These are phyloP conservation scores for Platanthera guangdongensis DNA, from an alignment of 106 monocot species.

Conservation along the genomic window DNA sequence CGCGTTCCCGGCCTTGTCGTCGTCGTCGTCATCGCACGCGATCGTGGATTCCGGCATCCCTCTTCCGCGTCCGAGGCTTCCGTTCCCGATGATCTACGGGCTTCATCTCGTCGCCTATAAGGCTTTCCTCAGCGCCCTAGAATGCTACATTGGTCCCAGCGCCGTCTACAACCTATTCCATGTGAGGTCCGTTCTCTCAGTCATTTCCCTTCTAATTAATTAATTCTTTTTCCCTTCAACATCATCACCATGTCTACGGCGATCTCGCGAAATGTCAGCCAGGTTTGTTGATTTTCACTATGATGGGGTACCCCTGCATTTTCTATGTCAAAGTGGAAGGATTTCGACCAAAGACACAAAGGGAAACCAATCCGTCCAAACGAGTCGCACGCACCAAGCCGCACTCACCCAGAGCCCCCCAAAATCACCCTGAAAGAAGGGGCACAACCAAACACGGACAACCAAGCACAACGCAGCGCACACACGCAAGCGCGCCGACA, in stretches of 20 bases:
- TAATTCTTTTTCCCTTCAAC: background rate
- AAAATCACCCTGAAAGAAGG: no score
- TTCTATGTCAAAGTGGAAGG: no score
- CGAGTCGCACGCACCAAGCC: no score
- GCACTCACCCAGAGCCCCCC: no score
- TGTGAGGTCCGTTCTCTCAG: constrained; percentile 31
- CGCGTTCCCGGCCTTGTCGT: background rate
- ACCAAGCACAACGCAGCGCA: no score
- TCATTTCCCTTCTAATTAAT: background rate
- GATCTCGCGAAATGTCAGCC: no score
- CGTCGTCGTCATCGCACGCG: background rate
- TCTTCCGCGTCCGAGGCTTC: constrained; percentile 38
- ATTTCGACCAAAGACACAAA: no score
- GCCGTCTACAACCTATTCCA: constrained; percentile 49
- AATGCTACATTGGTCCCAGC: constrained; percentile 35
- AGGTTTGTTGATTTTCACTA: no score
- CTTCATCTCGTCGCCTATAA: constrained; percentile 48
- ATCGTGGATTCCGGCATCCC: background rate
- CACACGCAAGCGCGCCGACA: no score
- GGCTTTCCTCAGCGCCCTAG: constrained; percentile 55
- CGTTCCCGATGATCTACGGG: constrained; percentile 51
- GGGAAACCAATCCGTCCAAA: no score
- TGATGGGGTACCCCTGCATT: no score
- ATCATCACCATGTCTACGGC: background rate
- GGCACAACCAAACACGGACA: no score